Base-by-base conservation (phyloP, 345 rosid genomes). In the Odontarrhena argentea region DNA sequence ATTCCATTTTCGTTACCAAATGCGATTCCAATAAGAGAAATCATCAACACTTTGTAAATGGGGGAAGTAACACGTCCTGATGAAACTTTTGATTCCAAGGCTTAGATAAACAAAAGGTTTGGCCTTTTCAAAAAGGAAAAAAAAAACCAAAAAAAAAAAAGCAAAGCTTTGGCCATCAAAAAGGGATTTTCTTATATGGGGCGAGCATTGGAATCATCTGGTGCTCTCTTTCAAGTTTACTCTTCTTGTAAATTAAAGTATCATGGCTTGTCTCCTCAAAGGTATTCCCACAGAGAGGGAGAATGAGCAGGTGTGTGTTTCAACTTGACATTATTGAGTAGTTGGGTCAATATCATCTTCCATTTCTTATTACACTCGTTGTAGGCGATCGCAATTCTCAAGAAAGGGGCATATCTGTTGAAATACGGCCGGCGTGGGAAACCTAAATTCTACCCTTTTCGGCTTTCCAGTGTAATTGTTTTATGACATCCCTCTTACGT, bases 381-480 rank as follows among this genome's bases (percentile, higher is more conserved):
- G 57, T 79, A 85, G 92, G 87, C 90, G 35, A 73, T 88, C 62
- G 79, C 79, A 61, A 83, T 87, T 45, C 77, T 88, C 12, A 88
- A 85, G 82, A 88, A 86, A 76, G 92, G 96, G 10, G 81, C 87
- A 1, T 85, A 77, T 66, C 79, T 88, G 42, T 83, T 88, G 46
- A 88, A 88, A 74, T 85, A 88, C 55, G 90, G 96, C n/a, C 77
- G 88, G 3, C 66, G 84, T 47, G 88, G 96, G 49, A 88, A 83
- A 69, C 96, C 96, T 54, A 88, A 88, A 63, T 80, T 85, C 81
- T 86, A 84, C 67, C 90, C 90, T 43, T 85, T 88, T 71, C 83
- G 86, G 15, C 90, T 89, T 63, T 89, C 93, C 3, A 79, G 73
- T 51, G 88, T 88, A 83, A 59, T 6, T 6, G 1, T 32, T 5